Evolutionary conservation across 768 basidiomycete species (phyloP).

Genomic region (Collybia mongolica): DNA sequence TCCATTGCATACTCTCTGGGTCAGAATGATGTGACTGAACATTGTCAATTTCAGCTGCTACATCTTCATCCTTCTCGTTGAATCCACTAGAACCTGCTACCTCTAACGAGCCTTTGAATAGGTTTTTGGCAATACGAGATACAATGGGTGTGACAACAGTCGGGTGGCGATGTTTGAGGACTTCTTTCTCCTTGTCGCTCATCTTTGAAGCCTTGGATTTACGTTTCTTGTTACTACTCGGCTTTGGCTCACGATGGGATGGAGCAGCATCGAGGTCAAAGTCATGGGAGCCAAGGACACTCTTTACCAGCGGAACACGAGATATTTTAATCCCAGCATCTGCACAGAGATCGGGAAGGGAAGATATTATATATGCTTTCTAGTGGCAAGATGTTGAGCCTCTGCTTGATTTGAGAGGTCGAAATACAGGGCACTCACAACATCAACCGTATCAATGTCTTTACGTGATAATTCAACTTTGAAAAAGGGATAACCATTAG

Average conservation of each 20-base stretch:
- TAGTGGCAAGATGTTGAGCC: slow-evolving; percentile 14
- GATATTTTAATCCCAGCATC: slow-evolving; percentile 27
- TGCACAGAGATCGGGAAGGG: slow-evolving; percentile 36
- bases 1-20: slow-evolving; percentile 34
- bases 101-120: slow-evolving; percentile 45
- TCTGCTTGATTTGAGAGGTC: background rate
- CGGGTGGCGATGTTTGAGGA: slow-evolving; percentile 26
- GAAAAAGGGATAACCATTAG: background rate
- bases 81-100: slow-evolving; percentile 29
- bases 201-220: slow-evolving; percentile 20
- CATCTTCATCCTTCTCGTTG: slow-evolving; percentile 25
- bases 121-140: slow-evolving; percentile 39
- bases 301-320: slow-evolving; percentile 40
- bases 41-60: slow-evolving; percentile 24
- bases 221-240: slow-evolving; percentile 6
- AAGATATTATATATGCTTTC: slow-evolving; percentile 42
- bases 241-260: background rate
- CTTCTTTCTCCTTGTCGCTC: slow-evolving; percentile 19
- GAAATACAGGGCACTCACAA: slow-evolving; percentile 33
- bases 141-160: slow-evolving; percentile 48
- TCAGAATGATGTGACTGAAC: slow-evolving; percentile 28
- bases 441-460: slow-evolving; percentile 38
- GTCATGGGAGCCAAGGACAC: slow-evolving; percentile 24
- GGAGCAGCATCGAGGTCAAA: slow-evolving; percentile 17
- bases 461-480: slow-evolving; percentile 9